phyloP scores from a whole-genome alignment of 495 filamentous ascomycete genomes.

The Lasiosphaeria miniovina region DNA sequence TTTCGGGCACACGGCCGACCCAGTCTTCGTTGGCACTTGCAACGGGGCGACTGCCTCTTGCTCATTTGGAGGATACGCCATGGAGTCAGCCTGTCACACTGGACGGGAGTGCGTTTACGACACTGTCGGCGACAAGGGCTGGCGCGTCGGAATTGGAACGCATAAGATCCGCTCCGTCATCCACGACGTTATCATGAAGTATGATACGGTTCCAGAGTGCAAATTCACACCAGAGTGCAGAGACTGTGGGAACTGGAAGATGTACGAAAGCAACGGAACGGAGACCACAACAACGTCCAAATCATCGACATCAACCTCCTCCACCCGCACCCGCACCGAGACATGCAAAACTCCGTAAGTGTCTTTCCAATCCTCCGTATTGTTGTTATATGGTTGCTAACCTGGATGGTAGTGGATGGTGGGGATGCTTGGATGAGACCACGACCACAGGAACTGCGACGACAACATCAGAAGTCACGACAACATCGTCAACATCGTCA shows the following conservation, averaged over 20 bases:
- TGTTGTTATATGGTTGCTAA: conserved; percentile 9
- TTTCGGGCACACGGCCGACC: conserved; percentile 94
- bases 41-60: conserved; percentile 84
- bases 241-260: conserved; percentile 93
- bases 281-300: conserved; percentile 65
- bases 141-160: conserved; percentile 79
- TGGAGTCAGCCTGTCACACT: conserved; percentile 88
- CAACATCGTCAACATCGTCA: conserved; percentile 32
- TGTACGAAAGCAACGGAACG: conserved; percentile 83
- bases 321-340: conserved; percentile 68
- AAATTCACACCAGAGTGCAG: conserved; percentile 68
- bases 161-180: conserved; percentile 87
- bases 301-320: conserved; percentile 51
- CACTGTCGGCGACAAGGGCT: conserved; percentile 82
- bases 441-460: conserved; percentile 43
- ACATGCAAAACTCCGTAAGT: conserved; percentile 76
- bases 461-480: conserved; percentile 44
- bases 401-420: conserved; percentile 55
- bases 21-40: conserved; percentile 90
- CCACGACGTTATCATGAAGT: conserved; percentile 75
- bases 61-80: conserved; percentile 88
- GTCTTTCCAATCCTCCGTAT: not conserved
- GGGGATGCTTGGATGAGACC: conserved; percentile 66
- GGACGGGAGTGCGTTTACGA: conserved; percentile 88
- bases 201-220: conserved; percentile 75